phyloP scores from a whole-genome alignment of 2,329 filamentous ascomycete genomes.

The Penicillium psychrosexuale region DNA sequence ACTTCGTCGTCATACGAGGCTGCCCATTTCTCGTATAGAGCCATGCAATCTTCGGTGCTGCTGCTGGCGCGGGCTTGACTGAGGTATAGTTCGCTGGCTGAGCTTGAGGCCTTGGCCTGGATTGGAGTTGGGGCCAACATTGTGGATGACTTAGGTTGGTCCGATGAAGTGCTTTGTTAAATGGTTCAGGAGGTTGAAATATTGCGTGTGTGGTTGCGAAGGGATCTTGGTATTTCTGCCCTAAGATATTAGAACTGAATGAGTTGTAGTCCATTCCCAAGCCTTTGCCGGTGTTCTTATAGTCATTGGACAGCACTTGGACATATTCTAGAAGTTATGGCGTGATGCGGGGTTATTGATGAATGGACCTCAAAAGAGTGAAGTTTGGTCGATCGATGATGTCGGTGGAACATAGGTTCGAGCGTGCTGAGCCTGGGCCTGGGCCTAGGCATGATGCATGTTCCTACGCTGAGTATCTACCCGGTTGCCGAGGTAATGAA shows the following conservation, averaged over 20 bases:
- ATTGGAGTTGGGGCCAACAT: slow-evolving; percentile 8
- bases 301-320: not conserved
- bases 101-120: slow-evolving; percentile 5
- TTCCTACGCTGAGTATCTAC: not conserved
- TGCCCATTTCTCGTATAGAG: slow-evolving; percentile 50
- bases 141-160: not conserved
- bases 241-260: not conserved
- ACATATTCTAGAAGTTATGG: not conserved
- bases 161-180: not conserved
- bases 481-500: not conserved
- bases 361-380: slow-evolving; percentile 7
- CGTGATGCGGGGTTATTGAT: slow-evolving; percentile 18
- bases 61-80: slow-evolving; percentile 38
- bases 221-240: not conserved
- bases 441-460: not conserved
- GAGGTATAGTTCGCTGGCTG: slow-evolving; percentile 26
- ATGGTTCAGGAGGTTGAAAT: not conserved
- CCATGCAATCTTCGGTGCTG: slow-evolving; percentile 37
- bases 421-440: not conserved
- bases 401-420: slow-evolving; percentile 14
- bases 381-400: slow-evolving; percentile 17
- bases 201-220: not conserved
- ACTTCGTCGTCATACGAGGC: slow-evolving; percentile 45
- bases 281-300: slow-evolving; percentile 3
- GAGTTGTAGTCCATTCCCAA: not conserved